Percentiles rank a stretch among this genome's conserved stretches.
Evolutionary conservation across 176 grass and related monocot genomes (phyloP).

Genomic region (Coix lacrymajobi): DNA sequence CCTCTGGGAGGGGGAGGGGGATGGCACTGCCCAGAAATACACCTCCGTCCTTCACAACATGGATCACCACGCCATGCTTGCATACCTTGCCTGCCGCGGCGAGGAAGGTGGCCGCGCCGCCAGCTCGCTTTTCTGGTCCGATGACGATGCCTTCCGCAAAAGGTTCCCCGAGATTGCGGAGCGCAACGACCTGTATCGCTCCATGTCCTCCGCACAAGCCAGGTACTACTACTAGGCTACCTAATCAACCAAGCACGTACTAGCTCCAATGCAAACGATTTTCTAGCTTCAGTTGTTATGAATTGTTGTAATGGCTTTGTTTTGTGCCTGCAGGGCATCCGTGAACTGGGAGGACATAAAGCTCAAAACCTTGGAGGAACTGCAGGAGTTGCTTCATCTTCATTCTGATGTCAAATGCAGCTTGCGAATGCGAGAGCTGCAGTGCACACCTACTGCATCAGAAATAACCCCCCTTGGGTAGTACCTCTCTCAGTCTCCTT

Average conservation of each 20-base stretch:
- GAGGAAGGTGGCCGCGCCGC: slow-evolving; percentile 11
- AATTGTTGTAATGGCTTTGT: background rate
- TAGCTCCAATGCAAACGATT: background rate
- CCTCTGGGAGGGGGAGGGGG: background rate
- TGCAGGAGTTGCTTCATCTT: background rate
- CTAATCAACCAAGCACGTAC: background rate
- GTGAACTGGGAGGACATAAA: slow-evolving; percentile 17
- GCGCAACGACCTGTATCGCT: slow-evolving; percentile 7
- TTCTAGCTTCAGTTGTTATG: background rate
- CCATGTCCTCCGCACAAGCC: background rate
- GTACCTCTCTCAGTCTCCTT: background rate
- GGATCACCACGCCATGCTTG: background rate
- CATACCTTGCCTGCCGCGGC: slow-evolving; percentile 12
- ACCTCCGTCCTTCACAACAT: background rate
- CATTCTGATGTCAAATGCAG: background rate
- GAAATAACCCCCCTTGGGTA: slow-evolving; percentile 11
- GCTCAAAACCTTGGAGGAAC: background rate
- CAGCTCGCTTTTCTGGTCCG: background rate
- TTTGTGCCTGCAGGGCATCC: background rate
- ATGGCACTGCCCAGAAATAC: background rate
- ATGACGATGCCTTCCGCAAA: background rate
- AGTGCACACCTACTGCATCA: background rate
- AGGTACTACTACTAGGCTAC: background rate
- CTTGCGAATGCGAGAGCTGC: background rate
- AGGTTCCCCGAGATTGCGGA: background rate